Conservation (phyloP, 2,329 filamentous ascomycete genomes). For the Pseudocercospora macadamiae region DNA sequence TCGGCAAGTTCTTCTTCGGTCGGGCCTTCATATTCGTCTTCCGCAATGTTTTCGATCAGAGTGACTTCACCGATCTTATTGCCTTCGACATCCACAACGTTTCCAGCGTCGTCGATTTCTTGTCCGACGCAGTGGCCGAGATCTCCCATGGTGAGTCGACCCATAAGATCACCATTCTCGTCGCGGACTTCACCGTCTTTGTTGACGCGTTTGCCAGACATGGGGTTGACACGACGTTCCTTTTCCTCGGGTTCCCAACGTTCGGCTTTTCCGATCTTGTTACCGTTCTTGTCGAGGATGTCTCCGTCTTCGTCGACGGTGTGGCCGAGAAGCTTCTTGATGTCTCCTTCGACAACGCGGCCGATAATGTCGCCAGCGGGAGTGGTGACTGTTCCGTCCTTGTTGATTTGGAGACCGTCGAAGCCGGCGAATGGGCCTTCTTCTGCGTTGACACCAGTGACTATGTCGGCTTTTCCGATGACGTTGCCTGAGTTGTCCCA, state of each 20-base stretch:
- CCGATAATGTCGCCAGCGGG: conserved; percentile 51
- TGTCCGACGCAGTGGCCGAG: conserved; percentile 56
- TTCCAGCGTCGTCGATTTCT: conserved; percentile 57
- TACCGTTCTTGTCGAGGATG: conserved; percentile 58
- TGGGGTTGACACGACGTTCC: conserved; percentile 61
- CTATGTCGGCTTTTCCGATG: conserved; percentile 61
- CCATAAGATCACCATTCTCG: conserved; percentile 54
- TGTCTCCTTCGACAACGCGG: conserved; percentile 54
- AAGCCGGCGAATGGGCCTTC: conserved; percentile 65
- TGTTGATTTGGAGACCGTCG: conserved; percentile 58
- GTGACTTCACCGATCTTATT: conserved; percentile 67
- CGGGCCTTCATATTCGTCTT: conserved; percentile 58
- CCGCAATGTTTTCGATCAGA: conserved; percentile 60
- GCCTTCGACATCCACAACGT: conserved; percentile 58
- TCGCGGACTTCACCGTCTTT: conserved; percentile 57
- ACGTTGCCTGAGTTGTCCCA: conserved; percentile 66
- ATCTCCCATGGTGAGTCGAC: conserved; percentile 54
- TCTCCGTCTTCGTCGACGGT: conserved; percentile 56
- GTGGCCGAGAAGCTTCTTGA: conserved; percentile 56
- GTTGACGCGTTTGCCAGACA: conserved; percentile 59
- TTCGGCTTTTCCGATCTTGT: conserved; percentile 56
- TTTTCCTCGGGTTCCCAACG: conserved; percentile 59
- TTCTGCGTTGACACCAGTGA: conserved; percentile 51
- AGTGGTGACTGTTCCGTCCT: conserved; percentile 60
- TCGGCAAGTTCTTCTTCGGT: conserved; percentile 57